Evolutionary conservation across 2,329 filamentous ascomycete genomes (phyloP), one percentile per base, ranked within the genome.

Genomic region (Colletotrichum agaves): DNA sequence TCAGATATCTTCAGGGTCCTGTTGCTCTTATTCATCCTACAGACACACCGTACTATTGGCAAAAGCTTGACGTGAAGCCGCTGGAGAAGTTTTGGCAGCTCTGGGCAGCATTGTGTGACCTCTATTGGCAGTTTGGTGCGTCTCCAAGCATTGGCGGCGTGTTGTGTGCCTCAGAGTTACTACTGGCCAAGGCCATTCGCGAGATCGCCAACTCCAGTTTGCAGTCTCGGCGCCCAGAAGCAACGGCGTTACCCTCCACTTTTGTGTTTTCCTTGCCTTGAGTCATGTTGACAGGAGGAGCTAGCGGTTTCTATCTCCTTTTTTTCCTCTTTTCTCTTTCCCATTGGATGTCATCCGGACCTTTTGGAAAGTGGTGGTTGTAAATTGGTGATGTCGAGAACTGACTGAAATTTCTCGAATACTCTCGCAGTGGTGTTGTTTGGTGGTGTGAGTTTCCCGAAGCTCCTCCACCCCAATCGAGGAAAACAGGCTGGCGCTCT

Each of bases 201-300:
- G 52, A 67, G 60, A 53, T 67, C 37, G 60, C 53, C 64, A 53
- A 63, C 46, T 59, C 64, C 60, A 53, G 47, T 63, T 13, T 49
- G 44, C n/a, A 64, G 46, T 47, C 64, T 67, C 64, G 64, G 64
- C 64, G 64, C 60, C 64, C 64, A 64, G 64, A 59, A 31, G 11
- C n/a, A 41, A 46, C 37, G 64, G 60, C 60, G 60, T 63, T 60
- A 64, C 60, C 37, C 27, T 37, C 64, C 64, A 67, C 64, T 67
- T 67, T 63, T 56, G 60, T 21, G 31, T 37, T 21, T 53, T 35
- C n/a, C n/a, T 31, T 13, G 10, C 31, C 39, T 41, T 43, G 64
- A 67, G 52, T 67, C 61, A 67, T 58, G 59, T 44, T 27, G 52
- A 31, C 21, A 19, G 12, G 52, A 11, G 33, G 21, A 21, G 13